Conservation (phyloP, 176 grass and related monocot genomes). For the Oryza brachyantha region DNA sequence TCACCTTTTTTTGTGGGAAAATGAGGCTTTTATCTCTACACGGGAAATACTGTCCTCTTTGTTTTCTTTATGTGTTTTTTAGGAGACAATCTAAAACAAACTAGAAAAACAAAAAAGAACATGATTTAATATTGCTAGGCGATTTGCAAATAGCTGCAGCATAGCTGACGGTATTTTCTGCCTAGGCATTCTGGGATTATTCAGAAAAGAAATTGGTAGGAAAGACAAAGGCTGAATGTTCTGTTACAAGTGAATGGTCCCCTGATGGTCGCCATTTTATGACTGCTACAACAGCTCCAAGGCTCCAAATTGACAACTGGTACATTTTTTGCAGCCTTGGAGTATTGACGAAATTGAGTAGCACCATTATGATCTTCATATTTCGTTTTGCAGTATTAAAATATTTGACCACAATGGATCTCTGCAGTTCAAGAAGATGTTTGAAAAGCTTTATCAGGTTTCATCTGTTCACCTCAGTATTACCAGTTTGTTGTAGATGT, state of each 20-base stretch:
- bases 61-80: neutral
- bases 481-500: neutral
- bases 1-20: neutral
- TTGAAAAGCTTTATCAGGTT: conserved; percentile 91
- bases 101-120: neutral
- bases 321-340: conserved; percentile 41
- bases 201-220: conserved; percentile 78
- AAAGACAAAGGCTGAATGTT: conserved; percentile 90
- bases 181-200: conserved; percentile 90
- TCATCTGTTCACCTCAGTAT: neutral
- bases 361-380: neutral
- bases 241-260: conserved; percentile 93
- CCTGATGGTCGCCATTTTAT: conserved; percentile 88
- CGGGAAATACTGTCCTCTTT: neutral
- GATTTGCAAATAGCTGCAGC: conserved; percentile 6
- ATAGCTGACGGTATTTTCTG: conserved; percentile 27
- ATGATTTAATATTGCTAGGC: neutral
- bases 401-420: conserved; percentile 79
- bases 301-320: conserved; percentile 92
- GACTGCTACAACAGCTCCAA: conserved; percentile 94
- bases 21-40: no score
- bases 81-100: conserved; percentile 7
- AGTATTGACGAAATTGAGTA: conserved; percentile 18
- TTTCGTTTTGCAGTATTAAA: conserved; percentile 69
- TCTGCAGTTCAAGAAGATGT: conserved; percentile 89